Percentiles rank a stretch among this genome's conserved stretches.
phyloP scores from a whole-genome alignment of 441 rosid species.

The Erysimum cheiri region DNA sequence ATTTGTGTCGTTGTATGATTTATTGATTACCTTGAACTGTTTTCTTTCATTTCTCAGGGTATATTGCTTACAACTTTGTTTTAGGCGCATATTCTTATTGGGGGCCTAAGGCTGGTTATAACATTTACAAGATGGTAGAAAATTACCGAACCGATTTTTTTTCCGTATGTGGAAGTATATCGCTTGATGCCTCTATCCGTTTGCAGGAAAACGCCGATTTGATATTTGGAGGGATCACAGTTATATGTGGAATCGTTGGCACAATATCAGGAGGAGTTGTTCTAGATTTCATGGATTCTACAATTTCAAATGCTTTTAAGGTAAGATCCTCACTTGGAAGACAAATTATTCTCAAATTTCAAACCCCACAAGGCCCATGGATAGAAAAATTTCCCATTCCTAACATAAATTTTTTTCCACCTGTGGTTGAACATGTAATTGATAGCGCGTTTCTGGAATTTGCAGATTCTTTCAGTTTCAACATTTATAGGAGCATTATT shows the following conservation, averaged over 20 bases:
- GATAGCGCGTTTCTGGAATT: conserved; percentile 15
- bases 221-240: conserved; percentile 91
- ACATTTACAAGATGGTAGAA: conserved; percentile 64
- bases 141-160: not conserved
- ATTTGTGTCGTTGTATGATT: not conserved
- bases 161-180: conserved; percentile 16
- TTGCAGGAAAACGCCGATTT: conserved; percentile 80
- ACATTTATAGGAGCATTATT: conserved; percentile 79
- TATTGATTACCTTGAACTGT: conserved; percentile 6
- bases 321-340: conserved; percentile 46
- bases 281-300: conserved; percentile 72
- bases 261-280: conserved; percentile 79
- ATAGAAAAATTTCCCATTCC: not conserved
- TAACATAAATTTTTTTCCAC: not conserved
- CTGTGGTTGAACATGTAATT: conserved; percentile 15
- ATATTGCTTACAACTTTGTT: conserved; percentile 85
- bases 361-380: not conserved
- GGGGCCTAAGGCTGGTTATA: conserved; percentile 97
- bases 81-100: conserved; percentile 96
- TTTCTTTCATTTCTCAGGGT: conserved; percentile 57
- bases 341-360: not conserved
- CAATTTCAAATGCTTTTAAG: conserved; percentile 94
- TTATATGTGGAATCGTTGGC: conserved; percentile 85
- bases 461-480: conserved; percentile 80
- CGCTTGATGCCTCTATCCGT: conserved; percentile 35